phyloP scores from a whole-genome alignment of 257 asterid species.

The Primulina huaijiensis region DNA sequence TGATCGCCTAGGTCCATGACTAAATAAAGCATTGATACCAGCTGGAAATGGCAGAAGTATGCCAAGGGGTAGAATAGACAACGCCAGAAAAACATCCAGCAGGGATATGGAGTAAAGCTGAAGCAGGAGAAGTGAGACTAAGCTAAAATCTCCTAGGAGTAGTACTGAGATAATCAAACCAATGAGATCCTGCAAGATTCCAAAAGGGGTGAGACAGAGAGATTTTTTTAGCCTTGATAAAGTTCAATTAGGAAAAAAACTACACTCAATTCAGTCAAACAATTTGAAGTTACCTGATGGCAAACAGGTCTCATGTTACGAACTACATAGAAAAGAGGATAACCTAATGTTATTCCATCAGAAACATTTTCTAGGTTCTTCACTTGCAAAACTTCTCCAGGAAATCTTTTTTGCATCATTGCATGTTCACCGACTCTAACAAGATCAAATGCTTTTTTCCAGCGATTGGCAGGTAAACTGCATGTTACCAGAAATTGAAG shows the following conservation, averaged over 20 bases:
- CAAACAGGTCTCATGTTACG: conserved; percentile 72
- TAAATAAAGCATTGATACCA: conserved; percentile 80
- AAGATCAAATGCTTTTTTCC: conserved; percentile 84
- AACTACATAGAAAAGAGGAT: conserved; percentile 53
- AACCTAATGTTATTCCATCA: conserved; percentile 50
- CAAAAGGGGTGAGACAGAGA: conserved; percentile 18
- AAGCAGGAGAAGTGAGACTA: conserved; percentile 79
- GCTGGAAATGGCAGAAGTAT: conserved; percentile 85
- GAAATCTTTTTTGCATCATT: conserved; percentile 45
- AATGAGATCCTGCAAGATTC: conserved; percentile 72
- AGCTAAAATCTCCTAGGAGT: conserved; percentile 84
- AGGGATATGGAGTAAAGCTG: conserved; percentile 74
- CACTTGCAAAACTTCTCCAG: conserved; percentile 53
- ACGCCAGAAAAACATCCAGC: conserved; percentile 56
- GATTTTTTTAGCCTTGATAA: conserved; percentile 4
- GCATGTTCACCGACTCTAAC: conserved; percentile 64
- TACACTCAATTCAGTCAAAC: conserved; percentile 7
- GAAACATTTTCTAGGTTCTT: conserved; percentile 48
- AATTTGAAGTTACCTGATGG: conserved; percentile 57
- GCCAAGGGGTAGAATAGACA: conserved; percentile 77
- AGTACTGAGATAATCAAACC: conserved; percentile 75
- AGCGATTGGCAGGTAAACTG: conserved; percentile 65
- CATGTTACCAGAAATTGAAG: conserved; percentile 20
- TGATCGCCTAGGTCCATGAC: conserved; percentile 81
- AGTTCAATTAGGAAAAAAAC: neutral